phyloP scores from a whole-genome alignment of 208 protist genomes.

The Acanthamoeba healyi region DNA sequence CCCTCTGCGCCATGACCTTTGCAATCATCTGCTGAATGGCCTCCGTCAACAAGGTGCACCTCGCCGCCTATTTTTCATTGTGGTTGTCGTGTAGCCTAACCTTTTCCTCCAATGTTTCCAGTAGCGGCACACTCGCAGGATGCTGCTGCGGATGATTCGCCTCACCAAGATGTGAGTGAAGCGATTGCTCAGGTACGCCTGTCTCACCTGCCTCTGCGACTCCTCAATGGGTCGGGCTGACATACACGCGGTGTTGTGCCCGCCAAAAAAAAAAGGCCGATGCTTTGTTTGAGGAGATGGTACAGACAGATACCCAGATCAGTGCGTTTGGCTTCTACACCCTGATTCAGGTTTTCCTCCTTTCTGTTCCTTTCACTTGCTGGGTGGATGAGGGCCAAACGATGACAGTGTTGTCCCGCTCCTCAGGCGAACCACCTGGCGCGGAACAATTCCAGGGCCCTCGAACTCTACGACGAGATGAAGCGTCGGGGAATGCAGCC shows the following conservation, averaged over 20 bases:
- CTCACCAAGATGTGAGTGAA: not conserved
- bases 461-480: slow-evolving; percentile 9
- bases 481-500: not conserved
- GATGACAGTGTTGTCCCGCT: not conserved
- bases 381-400: not conserved
- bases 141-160: not conserved
- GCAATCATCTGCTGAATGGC: not conserved
- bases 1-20: not conserved
- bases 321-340: not conserved
- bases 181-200: not conserved
- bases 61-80: too few relatives aligned
- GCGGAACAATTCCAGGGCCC: not conserved
- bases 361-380: not conserved
- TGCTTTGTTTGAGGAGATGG: not conserved
- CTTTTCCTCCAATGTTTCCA: too few relatives aligned
- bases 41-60: slow-evolving; percentile 17
- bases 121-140: not conserved
- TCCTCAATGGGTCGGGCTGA: too few relatives aligned
- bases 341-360: not conserved
- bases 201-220: not conserved
- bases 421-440: not conserved
- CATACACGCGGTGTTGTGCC: too few relatives aligned
- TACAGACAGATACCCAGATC: not conserved
- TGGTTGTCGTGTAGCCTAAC: too few relatives aligned
- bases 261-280: not conserved